These are phyloP conservation scores for Cercis canadensis DNA, from an alignment of 306 rosid genomes.

Conservation along the genomic window DNA sequence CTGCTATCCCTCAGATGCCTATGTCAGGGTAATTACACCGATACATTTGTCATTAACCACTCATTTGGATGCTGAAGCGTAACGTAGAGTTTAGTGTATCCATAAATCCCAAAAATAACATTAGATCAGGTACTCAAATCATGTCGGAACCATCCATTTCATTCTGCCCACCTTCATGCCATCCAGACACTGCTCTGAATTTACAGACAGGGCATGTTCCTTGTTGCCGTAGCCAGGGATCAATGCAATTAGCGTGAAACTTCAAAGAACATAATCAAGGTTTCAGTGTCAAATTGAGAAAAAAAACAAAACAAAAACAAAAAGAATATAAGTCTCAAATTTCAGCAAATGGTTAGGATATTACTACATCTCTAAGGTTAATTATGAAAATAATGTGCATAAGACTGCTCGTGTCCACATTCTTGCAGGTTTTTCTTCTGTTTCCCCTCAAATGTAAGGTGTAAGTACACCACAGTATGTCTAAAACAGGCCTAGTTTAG, in stretches of 20 bases:
- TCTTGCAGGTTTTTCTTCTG: too few relatives aligned
- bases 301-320: background rate
- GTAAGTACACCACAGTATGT: too few relatives aligned
- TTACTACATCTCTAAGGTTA: conserved; percentile 37
- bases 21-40: conserved; percentile 53
- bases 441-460: too few relatives aligned
- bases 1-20: conserved; percentile 40
- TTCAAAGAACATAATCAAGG: conserved; percentile 40
- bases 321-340: background rate
- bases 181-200: conserved; percentile 75
- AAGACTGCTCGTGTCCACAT: too few relatives aligned
- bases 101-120: conserved; percentile 24
- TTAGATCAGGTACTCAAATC: conserved; percentile 54
- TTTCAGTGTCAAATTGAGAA: conserved; percentile 15
- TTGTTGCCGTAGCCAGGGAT: conserved; percentile 94
- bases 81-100: conserved; percentile 10
- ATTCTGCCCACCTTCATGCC: conserved; percentile 67
- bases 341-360: background rate
- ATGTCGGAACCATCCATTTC: conserved; percentile 62
- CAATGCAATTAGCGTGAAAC: conserved; percentile 93
- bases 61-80: conserved; percentile 15
- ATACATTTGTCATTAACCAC: conserved; percentile 30
- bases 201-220: conserved; percentile 97
- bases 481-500: too few relatives aligned
- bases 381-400: too few relatives aligned